These are phyloP conservation scores for Cyberlindnera veronae DNA, from an alignment of 805 yeast species.

Conservation along the genomic window DNA sequence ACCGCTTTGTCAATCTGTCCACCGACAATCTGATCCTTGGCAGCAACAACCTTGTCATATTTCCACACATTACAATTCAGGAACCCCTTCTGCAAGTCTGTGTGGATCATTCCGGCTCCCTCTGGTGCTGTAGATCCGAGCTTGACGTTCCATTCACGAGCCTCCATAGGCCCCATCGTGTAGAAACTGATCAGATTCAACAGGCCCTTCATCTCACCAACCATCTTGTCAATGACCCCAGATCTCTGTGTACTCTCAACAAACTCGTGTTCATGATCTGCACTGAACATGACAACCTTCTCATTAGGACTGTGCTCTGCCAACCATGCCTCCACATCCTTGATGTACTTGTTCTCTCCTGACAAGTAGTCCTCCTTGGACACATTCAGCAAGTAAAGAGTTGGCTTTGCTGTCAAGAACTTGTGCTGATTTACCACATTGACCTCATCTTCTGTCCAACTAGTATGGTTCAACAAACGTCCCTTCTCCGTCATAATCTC, in stretches of 20 bases:
- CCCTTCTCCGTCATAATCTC: conserved; percentile 62
- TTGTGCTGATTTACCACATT: conserved; percentile 66
- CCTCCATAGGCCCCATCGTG: conserved; percentile 84
- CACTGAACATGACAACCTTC: conserved; percentile 65
- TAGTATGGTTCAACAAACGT: conserved; percentile 52
- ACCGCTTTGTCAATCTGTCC: conserved; percentile 32
- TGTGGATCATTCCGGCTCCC: conserved; percentile 89
- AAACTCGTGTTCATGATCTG: conserved; percentile 42
- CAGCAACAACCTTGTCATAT: conserved; percentile 49
- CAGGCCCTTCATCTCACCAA: conserved; percentile 60
- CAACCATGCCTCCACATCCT: conserved; percentile 62
- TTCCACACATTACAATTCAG: conserved; percentile 73
- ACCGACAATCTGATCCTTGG: conserved; percentile 13
- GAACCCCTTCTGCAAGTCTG: conserved; percentile 78
- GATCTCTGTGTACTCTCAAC: conserved; percentile 33
- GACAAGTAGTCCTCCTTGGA: conserved; percentile 63
- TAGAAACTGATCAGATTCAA: conserved; percentile 76
- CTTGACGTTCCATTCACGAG: conserved; percentile 85
- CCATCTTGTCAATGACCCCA: conserved; percentile 61
- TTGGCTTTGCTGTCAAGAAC: conserved; percentile 86
- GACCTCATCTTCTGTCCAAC: conserved; percentile 65
- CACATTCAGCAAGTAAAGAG: conserved; percentile 71
- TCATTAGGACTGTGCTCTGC: conserved; percentile 63
- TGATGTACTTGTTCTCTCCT: conserved; percentile 48
- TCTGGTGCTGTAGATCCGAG: conserved; percentile 76